Evolutionary conservation across 768 basidiomycete species (phyloP), one percentile per base, ranked within the genome.

Genomic region (Kwoniella shandongensis): DNA sequence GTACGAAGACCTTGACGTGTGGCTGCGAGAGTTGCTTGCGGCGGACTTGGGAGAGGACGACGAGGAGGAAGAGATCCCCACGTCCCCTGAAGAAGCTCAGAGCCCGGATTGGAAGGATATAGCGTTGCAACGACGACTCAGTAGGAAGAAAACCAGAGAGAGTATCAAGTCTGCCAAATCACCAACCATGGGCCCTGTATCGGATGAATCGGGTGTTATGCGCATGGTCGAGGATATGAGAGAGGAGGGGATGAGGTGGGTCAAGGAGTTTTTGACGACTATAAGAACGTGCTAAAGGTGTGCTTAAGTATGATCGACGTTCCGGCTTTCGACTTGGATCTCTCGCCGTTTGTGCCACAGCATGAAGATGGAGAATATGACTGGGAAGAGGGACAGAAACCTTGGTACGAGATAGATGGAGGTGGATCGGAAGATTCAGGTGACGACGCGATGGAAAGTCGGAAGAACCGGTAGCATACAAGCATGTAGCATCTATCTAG

Each of bases 1-100:
- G 15, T 72, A 72, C 27, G 62, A 62, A 47, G 62, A 62, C 32
- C 54, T 72, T 20, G 67, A 72, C 47, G 50, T 23, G 1, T 72
- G 70, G 70, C 48, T 72, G 13, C 36, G 67, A 45, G 62, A 66
- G 3, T 39, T 72, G 23, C 36, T 72, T 5, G 36, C 54, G 0
- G 50, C 51, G 25, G 61, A 57, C 1, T 18, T 40, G 17, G 54
- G 55, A 15, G 58, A 51, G 26, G 62, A 63, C 2, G 53, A 48
- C 10, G 56, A 59, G 22, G 51, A 52, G 18, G 61, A 42, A 15
- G 39, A 40, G 50, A 39, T 39, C 7, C 49, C 32, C 12, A 38
- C 20, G 25, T 46, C 40, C 2, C 44, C 32, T 17, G 54, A 57
- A 23, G 27, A 52, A n/a, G 36, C 22, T 11, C 26, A 23, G 10